phyloP scores from a whole-genome alignment of 306 rosid species.

The Astragalus membranaceus region DNA sequence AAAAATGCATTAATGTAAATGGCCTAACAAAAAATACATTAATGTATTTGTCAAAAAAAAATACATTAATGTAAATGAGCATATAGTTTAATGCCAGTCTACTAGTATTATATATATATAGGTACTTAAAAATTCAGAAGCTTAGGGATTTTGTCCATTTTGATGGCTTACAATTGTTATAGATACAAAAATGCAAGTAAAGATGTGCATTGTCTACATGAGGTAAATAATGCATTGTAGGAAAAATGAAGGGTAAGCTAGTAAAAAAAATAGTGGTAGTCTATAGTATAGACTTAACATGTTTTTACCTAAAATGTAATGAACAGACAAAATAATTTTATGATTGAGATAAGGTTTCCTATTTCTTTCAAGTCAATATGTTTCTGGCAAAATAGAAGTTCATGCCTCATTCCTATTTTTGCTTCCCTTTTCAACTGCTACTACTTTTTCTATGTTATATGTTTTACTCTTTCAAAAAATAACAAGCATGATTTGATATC shows the following conservation, averaged over 20 bases:
- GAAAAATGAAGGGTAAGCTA: background rate
- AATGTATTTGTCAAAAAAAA: too few species aligned
- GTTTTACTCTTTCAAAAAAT: background rate
- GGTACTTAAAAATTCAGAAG: background rate
- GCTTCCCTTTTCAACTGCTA: slow-evolving; percentile 21
- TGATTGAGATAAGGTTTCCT: slow-evolving; percentile 14
- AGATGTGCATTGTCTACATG: background rate
- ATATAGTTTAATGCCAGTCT: background rate
- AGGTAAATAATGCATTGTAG: background rate
- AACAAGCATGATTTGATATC: background rate
- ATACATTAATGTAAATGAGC: background rate
- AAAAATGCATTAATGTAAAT: background rate
- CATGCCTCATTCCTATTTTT: slow-evolving; percentile 24
- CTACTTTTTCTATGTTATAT: slow-evolving; percentile 13
- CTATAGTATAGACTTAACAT: background rate
- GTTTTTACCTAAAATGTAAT: slow-evolving; percentile 31
- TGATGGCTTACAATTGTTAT: background rate
- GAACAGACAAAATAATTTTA: background rate
- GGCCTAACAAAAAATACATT: background rate
- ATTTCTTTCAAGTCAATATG: background rate
- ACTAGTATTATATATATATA: too few species aligned
- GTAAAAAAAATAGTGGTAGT: background rate
- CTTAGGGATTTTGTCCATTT: background rate
- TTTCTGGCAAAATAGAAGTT: background rate
- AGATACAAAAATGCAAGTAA: background rate